Evolutionary conservation across 23 red algal genomes (phyloP).

Genomic region (Gracilaria caudata): DNA sequence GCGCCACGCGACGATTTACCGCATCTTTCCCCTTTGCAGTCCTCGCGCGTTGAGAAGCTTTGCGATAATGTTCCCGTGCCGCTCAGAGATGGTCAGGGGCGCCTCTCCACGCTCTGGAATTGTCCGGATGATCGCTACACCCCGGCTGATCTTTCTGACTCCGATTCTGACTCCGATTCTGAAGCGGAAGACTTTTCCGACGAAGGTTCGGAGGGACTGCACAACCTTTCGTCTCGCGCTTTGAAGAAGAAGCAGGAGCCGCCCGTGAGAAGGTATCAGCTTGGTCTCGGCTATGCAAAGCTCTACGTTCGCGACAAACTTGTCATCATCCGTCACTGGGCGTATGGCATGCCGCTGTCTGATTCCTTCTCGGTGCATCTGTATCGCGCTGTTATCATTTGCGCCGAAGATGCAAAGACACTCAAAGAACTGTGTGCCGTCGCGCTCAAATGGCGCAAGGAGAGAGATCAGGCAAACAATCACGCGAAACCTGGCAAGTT

Average conservation of each 20-base stretch:
- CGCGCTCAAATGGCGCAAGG: constrained; percentile 60
- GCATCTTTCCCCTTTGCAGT: background rate
- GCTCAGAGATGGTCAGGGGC: constrained; percentile 25
- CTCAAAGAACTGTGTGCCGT: constrained; percentile 60
- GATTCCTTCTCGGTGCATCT: constrained; percentile 23
- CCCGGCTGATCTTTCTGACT: constrained; percentile 22
- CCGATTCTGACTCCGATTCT: constrained; percentile 45
- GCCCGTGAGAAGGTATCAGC: constrained; percentile 51
- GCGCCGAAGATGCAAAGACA: constrained; percentile 5
- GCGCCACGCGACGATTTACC: constrained; percentile 16
- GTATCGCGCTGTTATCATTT: constrained; percentile 40
- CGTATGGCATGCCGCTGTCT: constrained; percentile 43
- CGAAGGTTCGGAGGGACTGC: background rate
- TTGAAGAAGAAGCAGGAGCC: constrained; percentile 55
- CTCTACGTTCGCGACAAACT: constrained; percentile 43
- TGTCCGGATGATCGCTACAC: constrained; percentile 56
- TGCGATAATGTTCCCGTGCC: constrained; percentile 31
- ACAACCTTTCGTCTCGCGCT: background rate
- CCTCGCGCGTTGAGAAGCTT: background rate
- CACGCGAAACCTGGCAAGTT: constrained; percentile 48
- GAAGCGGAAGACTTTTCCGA: background rate
- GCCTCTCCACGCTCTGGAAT: constrained; percentile 50
- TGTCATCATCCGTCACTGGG: constrained; percentile 55
- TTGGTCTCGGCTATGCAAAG: constrained; percentile 62
- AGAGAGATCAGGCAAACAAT: constrained; percentile 31